A percentile compares a stretch with the other conserved stretches of the same genome.
Conservation (phyloP, 345 rosid genomes). For the Salix arbutifolia region DNA sequence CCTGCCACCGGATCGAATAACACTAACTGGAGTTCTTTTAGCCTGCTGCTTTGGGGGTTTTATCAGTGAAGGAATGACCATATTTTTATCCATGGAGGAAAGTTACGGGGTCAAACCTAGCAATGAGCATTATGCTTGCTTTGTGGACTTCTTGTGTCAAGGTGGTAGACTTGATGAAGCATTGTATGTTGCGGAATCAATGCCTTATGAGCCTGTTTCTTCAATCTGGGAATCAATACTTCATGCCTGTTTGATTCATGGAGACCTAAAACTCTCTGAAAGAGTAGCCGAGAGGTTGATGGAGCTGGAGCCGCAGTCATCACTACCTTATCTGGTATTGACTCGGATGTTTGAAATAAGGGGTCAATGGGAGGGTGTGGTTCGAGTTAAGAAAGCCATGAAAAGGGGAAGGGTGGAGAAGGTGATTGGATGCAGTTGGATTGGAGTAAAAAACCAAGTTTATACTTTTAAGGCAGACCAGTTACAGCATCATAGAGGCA, state of each 20-base stretch:
- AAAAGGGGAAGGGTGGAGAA: conserved; percentile 27
- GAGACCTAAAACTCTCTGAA: conserved; percentile 40
- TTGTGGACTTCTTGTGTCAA: conserved; percentile 48
- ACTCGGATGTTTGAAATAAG: conserved; percentile 47
- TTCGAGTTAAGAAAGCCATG: conserved; percentile 44
- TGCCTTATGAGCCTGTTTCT: conserved; percentile 42
- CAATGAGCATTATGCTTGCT: conserved; percentile 53
- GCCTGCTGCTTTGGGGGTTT: conserved; percentile 60
- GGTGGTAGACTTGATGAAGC: conserved; percentile 49
- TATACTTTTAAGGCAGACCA: conserved; percentile 42
- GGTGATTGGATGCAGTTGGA: conserved; percentile 51
- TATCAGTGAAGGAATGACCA: conserved; percentile 39
- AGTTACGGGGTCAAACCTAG: conserved; percentile 34
- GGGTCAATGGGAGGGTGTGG: conserved; percentile 60
- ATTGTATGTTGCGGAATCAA: conserved; percentile 28
- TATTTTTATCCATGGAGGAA: conserved; percentile 55
- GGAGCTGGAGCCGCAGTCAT: conserved; percentile 37
- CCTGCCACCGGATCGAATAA: conserved; percentile 51
- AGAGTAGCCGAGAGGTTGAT: conserved; percentile 45
- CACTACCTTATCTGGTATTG: conserved; percentile 47
- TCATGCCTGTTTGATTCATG: conserved; percentile 25
- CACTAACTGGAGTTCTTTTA: conserved; percentile 49
- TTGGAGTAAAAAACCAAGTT: conserved; percentile 38
- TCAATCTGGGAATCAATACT: conserved; percentile 47
- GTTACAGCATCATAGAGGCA: conserved; percentile 50